Conservation (phyloP, 805 yeast species). For the Wickerhamiella qilinensis region DNA sequence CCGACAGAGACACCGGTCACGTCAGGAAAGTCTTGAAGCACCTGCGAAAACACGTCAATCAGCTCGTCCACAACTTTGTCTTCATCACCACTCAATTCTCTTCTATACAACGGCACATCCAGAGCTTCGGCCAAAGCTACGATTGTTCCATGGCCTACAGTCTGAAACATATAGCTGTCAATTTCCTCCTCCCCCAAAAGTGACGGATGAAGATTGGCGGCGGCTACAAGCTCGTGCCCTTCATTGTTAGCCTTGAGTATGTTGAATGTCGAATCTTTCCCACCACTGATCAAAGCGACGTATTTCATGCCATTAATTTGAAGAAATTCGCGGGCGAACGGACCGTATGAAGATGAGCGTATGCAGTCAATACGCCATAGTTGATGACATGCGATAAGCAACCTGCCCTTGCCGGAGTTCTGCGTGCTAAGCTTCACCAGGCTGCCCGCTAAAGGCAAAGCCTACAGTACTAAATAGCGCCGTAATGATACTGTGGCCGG, state of each 20-base stretch:
- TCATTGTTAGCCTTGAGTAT: constrained; percentile 69
- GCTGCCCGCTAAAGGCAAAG: no score
- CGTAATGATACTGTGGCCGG: no score
- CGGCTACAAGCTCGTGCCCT: constrained; percentile 73
- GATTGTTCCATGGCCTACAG: constrained; percentile 81
- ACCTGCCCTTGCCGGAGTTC: no score
- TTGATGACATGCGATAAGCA: no score
- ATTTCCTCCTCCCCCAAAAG: constrained; percentile 40
- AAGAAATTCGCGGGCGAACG: not conserved
- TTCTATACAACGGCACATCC: constrained; percentile 66
- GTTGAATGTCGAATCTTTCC: constrained; percentile 89
- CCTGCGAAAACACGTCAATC: constrained; percentile 32
- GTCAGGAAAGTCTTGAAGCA: constrained; percentile 45
- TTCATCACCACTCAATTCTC: constrained; percentile 41
- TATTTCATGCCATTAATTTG: constrained; percentile 52
- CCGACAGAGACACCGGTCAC: constrained; percentile 84
- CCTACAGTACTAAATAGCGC: no score
- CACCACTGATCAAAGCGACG: constrained; percentile 86
- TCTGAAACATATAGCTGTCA: constrained; percentile 94
- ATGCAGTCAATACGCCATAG: no score
- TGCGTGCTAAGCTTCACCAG: no score
- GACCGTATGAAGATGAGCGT: not conserved
- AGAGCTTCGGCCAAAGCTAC: constrained; percentile 49
- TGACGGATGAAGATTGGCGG: constrained; percentile 66
- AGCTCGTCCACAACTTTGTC: constrained; percentile 86